Percentiles rank a stretch among this genome's conserved stretches.
Conservation (phyloP, 805 yeast genomes). For the Saccharomycopsis sp. region DNA sequence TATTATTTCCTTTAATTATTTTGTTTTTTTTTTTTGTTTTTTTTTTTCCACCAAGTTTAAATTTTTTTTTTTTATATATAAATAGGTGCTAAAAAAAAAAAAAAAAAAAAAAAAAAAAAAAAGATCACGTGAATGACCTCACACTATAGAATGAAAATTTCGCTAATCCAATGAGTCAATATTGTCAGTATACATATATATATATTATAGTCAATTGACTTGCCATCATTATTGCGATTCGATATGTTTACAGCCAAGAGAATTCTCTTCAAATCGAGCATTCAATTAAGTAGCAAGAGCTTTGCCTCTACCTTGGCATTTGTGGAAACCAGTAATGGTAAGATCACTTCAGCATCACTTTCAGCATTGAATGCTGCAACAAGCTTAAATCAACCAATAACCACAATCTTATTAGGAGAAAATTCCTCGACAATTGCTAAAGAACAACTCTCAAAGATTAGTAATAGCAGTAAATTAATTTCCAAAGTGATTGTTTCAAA, state of each 20-base stretch:
- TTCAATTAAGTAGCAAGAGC: conserved; percentile 27
- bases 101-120: too few species aligned
- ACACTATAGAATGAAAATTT: not conserved
- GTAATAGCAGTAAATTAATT: conserved; percentile 33
- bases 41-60: not conserved
- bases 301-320: conserved; percentile 69
- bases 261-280: not conserved
- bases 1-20: not conserved
- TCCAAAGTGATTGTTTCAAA: conserved; percentile 51
- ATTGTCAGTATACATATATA: too few species aligned
- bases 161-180: too few species aligned
- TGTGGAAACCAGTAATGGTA: conserved; percentile 54
- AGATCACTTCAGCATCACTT: conserved; percentile 59
- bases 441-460: conserved; percentile 43
- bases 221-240: too few species aligned
- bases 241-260: not conserved
- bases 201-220: too few species aligned
- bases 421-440: conserved; percentile 45
- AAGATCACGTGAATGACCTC: not conserved
- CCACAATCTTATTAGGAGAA: conserved; percentile 71
- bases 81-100: too few species aligned
- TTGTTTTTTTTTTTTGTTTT: not conserved
- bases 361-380: conserved; percentile 73
- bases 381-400: conserved; percentile 67
- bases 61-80: too few species aligned